These are phyloP conservation scores for Talaromyces sp. DNA, from an alignment of 2,329 filamentous ascomycete genomes.

Conservation along the genomic window DNA sequence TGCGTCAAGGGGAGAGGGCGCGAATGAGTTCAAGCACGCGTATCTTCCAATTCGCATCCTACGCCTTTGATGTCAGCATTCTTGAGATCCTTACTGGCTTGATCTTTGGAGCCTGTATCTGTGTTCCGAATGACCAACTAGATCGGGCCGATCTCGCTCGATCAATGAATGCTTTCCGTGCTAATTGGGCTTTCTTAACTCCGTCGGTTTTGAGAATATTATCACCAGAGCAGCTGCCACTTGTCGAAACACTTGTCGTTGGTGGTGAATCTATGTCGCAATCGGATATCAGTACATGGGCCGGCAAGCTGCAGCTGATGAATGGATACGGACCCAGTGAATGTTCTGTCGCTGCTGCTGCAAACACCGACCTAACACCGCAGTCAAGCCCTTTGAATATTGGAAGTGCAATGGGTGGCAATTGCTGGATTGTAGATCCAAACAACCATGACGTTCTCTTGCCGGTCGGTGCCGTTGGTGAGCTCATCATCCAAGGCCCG, in stretches of 20 bases:
- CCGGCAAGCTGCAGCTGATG: neutral
- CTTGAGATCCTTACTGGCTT: slow-evolving; percentile 55
- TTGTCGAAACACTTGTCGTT: neutral
- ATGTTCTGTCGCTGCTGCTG: neutral
- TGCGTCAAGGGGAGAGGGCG: slow-evolving; percentile 51
- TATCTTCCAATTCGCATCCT: slow-evolving; percentile 57
- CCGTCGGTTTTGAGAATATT: neutral
- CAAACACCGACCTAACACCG: neutral
- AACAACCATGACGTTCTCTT: slow-evolving; percentile 42
- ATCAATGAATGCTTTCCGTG: slow-evolving; percentile 36
- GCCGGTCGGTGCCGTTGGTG: slow-evolving; percentile 40
- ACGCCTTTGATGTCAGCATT: slow-evolving; percentile 53
- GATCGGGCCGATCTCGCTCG: slow-evolving; percentile 22
- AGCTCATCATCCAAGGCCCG: slow-evolving; percentile 41
- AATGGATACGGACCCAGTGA: slow-evolving; percentile 1
- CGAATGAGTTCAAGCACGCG: slow-evolving; percentile 39
- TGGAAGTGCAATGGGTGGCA: slow-evolving; percentile 39
- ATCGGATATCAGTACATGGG: slow-evolving; percentile 26
- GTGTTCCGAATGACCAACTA: slow-evolving; percentile 50
- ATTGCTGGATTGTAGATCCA: slow-evolving; percentile 46
- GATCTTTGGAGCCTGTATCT: slow-evolving; percentile 56
- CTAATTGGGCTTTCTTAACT: neutral
- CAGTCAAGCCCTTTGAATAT: slow-evolving; percentile 35
- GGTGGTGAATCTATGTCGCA: slow-evolving; percentile 41
- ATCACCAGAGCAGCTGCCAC: neutral